These are phyloP conservation scores for Triticum urartu DNA, from an alignment of 176 grass and related monocot genomes.

Conservation along the genomic window DNA sequence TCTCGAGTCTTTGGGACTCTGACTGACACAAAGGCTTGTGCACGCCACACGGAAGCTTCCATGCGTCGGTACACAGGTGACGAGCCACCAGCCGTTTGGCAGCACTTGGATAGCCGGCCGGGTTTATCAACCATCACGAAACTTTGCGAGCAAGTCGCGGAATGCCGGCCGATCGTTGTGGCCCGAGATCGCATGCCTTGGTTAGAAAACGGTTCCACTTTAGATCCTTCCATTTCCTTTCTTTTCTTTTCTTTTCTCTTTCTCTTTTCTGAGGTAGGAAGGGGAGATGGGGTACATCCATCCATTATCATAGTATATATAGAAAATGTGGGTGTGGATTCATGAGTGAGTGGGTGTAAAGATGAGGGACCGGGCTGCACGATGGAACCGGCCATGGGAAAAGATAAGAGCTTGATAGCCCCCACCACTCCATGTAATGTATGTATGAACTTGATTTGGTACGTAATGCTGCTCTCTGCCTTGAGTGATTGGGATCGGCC, in stretches of 20 bases:
- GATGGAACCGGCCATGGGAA: constrained; percentile 31
- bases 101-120: no score
- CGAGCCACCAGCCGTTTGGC: no score
- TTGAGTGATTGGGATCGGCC: no score
- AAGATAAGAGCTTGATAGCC: constrained; percentile 9
- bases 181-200: no score
- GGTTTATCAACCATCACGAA: neutral
- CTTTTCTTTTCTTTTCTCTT: neutral
- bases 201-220: neutral
- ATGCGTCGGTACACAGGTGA: no score
- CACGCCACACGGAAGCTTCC: no score
- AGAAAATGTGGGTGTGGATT: neutral
- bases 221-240: neutral
- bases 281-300: neutral
- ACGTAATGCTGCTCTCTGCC: no score
- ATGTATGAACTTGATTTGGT: no score
- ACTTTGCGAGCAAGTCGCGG: neutral
- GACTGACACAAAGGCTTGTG: neutral
- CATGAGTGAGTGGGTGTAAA: neutral
- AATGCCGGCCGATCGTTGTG: no score
- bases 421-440: neutral
- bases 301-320: neutral
- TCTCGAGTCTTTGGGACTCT: neutral
- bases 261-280: neutral
- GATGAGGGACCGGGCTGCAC: constrained; percentile 13